Evolutionary conservation across 805 yeast genomes (phyloP).

Genomic region (Wickerhamiella spandovensis): DNA sequence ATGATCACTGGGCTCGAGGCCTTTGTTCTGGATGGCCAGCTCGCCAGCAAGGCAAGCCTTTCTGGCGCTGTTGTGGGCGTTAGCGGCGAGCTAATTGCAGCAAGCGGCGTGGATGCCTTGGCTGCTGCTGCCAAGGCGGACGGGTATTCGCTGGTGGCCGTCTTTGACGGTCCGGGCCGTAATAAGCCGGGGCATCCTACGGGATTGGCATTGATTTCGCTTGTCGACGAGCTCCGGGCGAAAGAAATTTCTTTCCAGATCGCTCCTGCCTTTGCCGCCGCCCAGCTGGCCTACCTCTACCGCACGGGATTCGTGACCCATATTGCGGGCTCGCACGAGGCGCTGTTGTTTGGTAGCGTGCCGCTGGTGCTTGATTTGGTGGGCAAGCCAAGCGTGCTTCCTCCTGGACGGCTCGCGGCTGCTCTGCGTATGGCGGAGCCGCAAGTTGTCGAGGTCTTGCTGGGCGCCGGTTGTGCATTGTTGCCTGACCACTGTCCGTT

Average conservation of each 20-base stretch:
- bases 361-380: conserved; percentile 63
- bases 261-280: conserved; percentile 72
- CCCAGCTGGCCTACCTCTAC: conserved; percentile 61
- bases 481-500: conserved; percentile 10
- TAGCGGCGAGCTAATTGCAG: conserved; percentile 12
- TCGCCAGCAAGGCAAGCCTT: conserved; percentile 12
- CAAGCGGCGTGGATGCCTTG: conserved; percentile 9
- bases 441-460: conserved; percentile 61
- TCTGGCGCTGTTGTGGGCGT: conserved; percentile 13
- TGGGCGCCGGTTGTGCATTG: conserved; percentile 65
- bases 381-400: conserved; percentile 61
- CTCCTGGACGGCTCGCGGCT: conserved; percentile 39
- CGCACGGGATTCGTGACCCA: conserved; percentile 49
- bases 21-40: conserved; percentile 13
- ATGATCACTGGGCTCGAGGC: conserved; percentile 17
- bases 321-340: conserved; percentile 75
- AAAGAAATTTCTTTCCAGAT: conserved; percentile 51
- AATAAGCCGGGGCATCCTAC: conserved; percentile 4
- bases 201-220: conserved; percentile 2
- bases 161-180: conserved; percentile 18
- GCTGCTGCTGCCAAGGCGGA: conserved; percentile 6
- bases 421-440: conserved; percentile 48
- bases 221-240: conserved; percentile 44
- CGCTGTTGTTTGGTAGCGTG: conserved; percentile 44
- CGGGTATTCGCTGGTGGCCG: conserved; percentile 11